Base-by-base conservation (phyloP, 2,329 filamentous ascomycete species). In the Metarhizium anisopliae region DNA sequence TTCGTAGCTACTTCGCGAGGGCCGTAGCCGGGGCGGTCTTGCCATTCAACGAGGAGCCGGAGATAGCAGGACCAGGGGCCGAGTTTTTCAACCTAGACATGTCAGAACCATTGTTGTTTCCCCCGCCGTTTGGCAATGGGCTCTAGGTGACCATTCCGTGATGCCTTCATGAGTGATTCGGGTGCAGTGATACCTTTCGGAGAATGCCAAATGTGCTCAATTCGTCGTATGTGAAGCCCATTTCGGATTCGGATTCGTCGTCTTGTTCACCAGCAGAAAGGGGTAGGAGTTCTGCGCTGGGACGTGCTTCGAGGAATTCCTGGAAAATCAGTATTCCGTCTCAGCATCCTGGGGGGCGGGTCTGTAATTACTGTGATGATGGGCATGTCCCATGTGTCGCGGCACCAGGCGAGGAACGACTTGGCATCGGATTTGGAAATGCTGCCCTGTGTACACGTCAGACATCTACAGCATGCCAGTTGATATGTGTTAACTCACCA, bases 341-440 rank as follows among this genome's bases (percentile, higher is more conserved):
- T 25, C 6, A 25, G 10, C 35, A 13, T 36, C 13, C 13, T 13
- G 35, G 35, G 35, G 1, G 35, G 35, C 1, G 35, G 35, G 20
- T 3, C 49, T n/a, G 49, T 50, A 7, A 30, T 14, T 49, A 54
- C 52, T 6, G 78, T 68, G 38, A 88, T 72, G 52, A 88, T 82
- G 0, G 84, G 83, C 2, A 89, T 71, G 6, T 77, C 67, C 68
- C 86, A 88, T 25, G 74, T 71, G 20, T 70, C 70, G 20, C 73
- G 66, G 2, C 81, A 77, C 75, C 80, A 88, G 40, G 67, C 68
- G 59, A 87, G 83, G 70, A 90, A 88, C 16, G 74, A 68, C 64
- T 83, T 86, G 2, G 87, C 75, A 61, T 89, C 86, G 2, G 77
- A 81, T 66, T 89, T 89, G 38, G 58, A 71, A 30, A 75, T 76